phyloP scores from a whole-genome alignment of 129 eudicot genomes.

The Artemisia tridentata region DNA sequence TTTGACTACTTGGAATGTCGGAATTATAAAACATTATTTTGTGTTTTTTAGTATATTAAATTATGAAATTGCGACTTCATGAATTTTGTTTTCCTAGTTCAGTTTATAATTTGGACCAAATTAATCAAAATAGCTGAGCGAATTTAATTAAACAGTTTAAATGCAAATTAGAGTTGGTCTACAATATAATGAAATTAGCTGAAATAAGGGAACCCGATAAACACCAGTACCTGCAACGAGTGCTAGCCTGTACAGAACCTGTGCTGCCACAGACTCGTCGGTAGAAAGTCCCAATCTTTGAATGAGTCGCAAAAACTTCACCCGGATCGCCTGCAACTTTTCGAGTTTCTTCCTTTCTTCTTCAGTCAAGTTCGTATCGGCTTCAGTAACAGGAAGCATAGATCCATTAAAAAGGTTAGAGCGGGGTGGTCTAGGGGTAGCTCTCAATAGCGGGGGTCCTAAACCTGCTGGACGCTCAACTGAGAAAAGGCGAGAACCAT shows the following conservation, averaged over 20 bases:
- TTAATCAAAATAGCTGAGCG: too few species aligned
- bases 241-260: constrained; percentile 79
- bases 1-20: too few species aligned
- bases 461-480: constrained; percentile 94
- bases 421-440: constrained; percentile 54
- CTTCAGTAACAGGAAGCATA: constrained; percentile 37
- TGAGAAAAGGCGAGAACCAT: constrained; percentile 82
- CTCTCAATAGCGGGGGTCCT: constrained; percentile 68
- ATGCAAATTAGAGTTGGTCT: too few species aligned
- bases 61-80: too few species aligned
- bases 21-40: too few species aligned
- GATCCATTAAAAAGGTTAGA: constrained; percentile 47
- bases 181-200: too few species aligned
- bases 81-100: too few species aligned
- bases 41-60: too few species aligned
- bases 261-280: constrained; percentile 77
- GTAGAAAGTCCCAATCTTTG: constrained; percentile 74
- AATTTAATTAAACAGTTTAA: too few species aligned
- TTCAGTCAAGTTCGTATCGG: constrained; percentile 63
- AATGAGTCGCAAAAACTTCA: constrained; percentile 79
- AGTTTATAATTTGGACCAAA: too few species aligned
- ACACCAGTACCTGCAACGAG: constrained; percentile 55
- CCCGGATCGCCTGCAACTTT: constrained; percentile 69
- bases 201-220: too few species aligned
- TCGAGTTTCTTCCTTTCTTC: constrained; percentile 88